phyloP scores from a whole-genome alignment of 2,329 filamentous ascomycete species.

The Colletotrichum higginsianum region DNA sequence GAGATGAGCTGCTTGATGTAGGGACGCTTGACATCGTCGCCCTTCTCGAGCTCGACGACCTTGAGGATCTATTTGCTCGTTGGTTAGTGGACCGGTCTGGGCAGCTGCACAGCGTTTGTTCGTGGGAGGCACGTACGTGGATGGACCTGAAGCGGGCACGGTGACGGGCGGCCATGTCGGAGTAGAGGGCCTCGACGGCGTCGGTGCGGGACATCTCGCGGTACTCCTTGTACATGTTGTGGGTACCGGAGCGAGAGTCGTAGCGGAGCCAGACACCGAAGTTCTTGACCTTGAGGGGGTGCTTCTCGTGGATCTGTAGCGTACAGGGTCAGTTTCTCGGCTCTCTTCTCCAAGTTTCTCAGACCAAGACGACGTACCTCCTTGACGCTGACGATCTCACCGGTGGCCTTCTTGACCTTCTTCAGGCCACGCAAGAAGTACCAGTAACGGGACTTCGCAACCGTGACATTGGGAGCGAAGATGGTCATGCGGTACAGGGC shows the following conservation, averaged over 20 bases:
- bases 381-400: slow-evolving; percentile 98
- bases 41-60: slow-evolving; percentile 97
- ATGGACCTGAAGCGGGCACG: slow-evolving; percentile 98
- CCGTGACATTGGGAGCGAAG: slow-evolving; percentile 97
- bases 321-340: neutral
- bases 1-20: slow-evolving; percentile 99
- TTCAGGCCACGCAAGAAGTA: slow-evolving; percentile 99
- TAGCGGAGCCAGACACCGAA: slow-evolving; percentile 99
- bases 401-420: slow-evolving; percentile 99
- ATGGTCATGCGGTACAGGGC: slow-evolving; percentile 99
- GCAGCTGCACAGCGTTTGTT: too few relatives aligned
- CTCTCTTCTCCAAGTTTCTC: neutral
- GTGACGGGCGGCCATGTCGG: slow-evolving; percentile 99
- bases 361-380: slow-evolving; percentile 74
- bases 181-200: slow-evolving; percentile 97
- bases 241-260: slow-evolving; percentile 98
- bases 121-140: slow-evolving; percentile 78
- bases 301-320: slow-evolving; percentile 91
- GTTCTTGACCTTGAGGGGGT: slow-evolving; percentile 99
- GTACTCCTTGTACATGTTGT: slow-evolving; percentile 99
- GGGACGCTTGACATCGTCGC: slow-evolving; percentile 93
- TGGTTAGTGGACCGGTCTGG: slow-evolving; percentile 17
- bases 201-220: slow-evolving; percentile 97
- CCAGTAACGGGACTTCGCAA: slow-evolving; percentile 99
- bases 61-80: slow-evolving; percentile 83